Base-by-base conservation (phyloP, 1,284 basidiomycete species). In the Ganoderma lingzhi region DNA sequence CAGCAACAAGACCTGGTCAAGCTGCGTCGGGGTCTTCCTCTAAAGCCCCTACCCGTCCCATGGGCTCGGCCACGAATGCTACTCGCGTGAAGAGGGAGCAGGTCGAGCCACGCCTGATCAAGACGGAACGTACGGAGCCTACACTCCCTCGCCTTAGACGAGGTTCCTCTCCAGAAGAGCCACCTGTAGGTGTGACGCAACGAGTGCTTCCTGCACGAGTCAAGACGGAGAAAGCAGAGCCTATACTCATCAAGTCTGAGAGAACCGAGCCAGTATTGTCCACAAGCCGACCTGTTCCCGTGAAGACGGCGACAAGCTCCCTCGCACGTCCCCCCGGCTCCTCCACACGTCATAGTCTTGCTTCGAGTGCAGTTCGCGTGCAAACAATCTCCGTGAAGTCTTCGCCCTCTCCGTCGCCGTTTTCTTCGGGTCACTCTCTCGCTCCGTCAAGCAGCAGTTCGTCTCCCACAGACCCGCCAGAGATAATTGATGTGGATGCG, bases 1-100 rank as follows among this genome's bases (percentile, higher is more conserved):
- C n/a, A 44, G 39, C 28, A 2, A 5, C 39, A 28, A 28, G 14
- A 30, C 23, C 14, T 61, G 37, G 6, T 12, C 39, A 61, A 23
- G 15, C 41, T 14, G n/a, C 14, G 39, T 12, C n/a, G n/a, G 17
- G 19, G 9, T 3, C 56, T 59, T 35, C 19, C 19, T 37, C 56
- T 2, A 59, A 39, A 15, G 56, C 12, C 12, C 56, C 19, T 39
- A 19, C 19, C 6, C 56, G 56, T 39, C 35, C 56, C 8, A n/a
- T 39, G 17, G 56, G 19, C 35, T 37, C 19, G 19, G 10, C 56
- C 12, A 8, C 35, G 6, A 39, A 35, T 59, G 59, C 23, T 2
- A 41, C 59, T 15, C 10, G 41, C 23, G 63, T 64, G 48, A 64
- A 64, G 63, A 64, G 8, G 37, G 63, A 64, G 51, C 23, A 51